Evolutionary conservation across 1,284 basidiomycete species (phyloP), one percentile per base, ranked within the genome.

Genomic region (Ustilago xerochloae): DNA sequence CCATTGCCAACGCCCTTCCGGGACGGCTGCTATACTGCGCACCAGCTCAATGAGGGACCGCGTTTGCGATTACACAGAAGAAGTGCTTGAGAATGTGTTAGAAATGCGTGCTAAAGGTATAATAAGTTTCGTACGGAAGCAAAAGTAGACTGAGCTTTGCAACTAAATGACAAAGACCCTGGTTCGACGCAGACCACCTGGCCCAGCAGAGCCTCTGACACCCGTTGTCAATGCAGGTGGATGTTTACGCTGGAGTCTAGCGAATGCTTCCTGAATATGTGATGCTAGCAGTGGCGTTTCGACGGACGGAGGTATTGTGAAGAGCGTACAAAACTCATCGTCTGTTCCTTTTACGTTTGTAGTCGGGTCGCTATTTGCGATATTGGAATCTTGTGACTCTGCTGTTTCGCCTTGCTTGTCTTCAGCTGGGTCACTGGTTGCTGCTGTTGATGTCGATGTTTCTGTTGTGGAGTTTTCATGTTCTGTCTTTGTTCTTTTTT

Each of bases 211-310:
- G n/a, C 65, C 68, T 29, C 75, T 33, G 6, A 66, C 35, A 12
- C 77, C 75, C 16, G 66, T 58, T 18, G 66, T 48, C 24, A 82
- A 61, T 1, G 79, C 62, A 6, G 71, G 59, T 7, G 66, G 55
- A 33, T 69, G 66, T 33, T 59, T 69, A 16, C 78, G 63, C 57
- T 83, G 81, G 24, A 82, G 62, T 29, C 78, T 55, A 1, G 81
- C 66, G 43, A 83, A 83, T 0, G 82, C 81, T 53, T 82, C 82
- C 36, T 76, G 80, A 48, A 83, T 77, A 55, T 83, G 81, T 22
- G 73, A 69, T 7, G 76, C 63, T 26, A 72, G 62, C 13, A 82
- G 62, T 5, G 79, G 81, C 20, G 66, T 73, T 53, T 70, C 72
- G 32, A 58, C 22, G 1, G 56, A 46, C 3, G 79, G 75, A 7